phyloP scores from a whole-genome alignment of 805 yeast species.

The Myxozyma vanderwaltii region DNA sequence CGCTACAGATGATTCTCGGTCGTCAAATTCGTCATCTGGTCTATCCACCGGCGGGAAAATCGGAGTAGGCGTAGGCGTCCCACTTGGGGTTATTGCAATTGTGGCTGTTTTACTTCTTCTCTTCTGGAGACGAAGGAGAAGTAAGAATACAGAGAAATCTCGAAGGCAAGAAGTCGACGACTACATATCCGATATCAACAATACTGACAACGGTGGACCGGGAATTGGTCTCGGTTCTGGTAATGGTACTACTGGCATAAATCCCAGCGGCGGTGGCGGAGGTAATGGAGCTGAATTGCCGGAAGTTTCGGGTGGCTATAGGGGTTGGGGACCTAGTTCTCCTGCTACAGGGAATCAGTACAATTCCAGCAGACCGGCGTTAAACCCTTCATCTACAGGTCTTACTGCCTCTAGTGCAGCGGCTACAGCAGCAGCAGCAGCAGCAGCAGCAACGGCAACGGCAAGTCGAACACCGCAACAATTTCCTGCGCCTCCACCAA shows the following conservation, averaged over 20 bases:
- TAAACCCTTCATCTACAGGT: neutral
- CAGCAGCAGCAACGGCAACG: neutral
- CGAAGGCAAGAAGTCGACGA: constrained; percentile 23
- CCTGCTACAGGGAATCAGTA: constrained; percentile 4
- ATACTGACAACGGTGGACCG: too few relatives aligned
- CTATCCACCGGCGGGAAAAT: constrained; percentile 31
- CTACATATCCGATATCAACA: constrained; percentile 17
- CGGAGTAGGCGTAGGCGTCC: constrained; percentile 31
- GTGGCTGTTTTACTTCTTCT: constrained; percentile 9
- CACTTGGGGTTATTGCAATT: constrained; percentile 26
- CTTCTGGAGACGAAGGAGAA: constrained; percentile 12
- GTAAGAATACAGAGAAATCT: neutral
- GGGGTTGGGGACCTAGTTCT: constrained; percentile 32
- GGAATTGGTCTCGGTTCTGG: too few relatives aligned
- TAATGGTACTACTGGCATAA: neutral
- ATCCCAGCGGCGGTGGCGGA: neutral
- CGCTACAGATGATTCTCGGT: constrained; percentile 2
- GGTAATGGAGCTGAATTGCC: constrained; percentile 18
- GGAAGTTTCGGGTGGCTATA: constrained; percentile 19
- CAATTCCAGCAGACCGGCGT: neutral
- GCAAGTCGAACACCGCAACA: neutral
- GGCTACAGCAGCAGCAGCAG: neutral
- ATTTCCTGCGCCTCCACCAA: neutral
- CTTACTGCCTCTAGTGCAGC: neutral
- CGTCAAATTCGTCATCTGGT: constrained; percentile 8